Base-by-base conservation (phyloP, 1,284 basidiomycete species). In the Kalmanozyma brasiliensis region DNA sequence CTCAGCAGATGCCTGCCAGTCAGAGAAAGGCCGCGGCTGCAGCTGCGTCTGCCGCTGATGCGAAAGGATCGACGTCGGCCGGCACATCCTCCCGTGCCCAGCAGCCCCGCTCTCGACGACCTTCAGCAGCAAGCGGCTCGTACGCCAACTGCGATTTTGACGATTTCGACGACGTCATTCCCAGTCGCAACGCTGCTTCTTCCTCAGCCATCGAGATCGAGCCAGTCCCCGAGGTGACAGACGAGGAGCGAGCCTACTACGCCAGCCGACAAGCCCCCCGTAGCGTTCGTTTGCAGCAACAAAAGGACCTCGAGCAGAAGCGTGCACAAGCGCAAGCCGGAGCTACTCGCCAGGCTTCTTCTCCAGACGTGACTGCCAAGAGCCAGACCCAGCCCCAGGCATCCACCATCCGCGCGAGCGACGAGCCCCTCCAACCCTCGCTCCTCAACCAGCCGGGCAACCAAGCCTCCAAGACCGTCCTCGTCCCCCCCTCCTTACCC, bases 1-100 rank as follows among this genome's bases (percentile, higher is more conserved):
- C 66, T 10, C 73, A 69, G 46, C 77, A 79, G 57, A 79, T 77
- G 78, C 69, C 64, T 19, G 59, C 67, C 3, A 73, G 65, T 40
- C 68, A 75, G 52, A 58, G 73, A 23, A 60, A 48, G 23, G 51
- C 65, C 19, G 41, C 38, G 19, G 56, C 56, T 11, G 58, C 55
- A 16, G 48, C 53, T 10, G 48, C 52, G 8, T 33, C 49, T 26
- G 48, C 49, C 26, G 26, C 62, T 20, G 14, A 26, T 17, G 14
- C 48, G 29, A 35, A 46, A 16, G 26, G 45, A 19, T 33, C 46
- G 11, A 19, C 24, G 4, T 11, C 51, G 5, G 9, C 23, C 10
- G 22, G 32, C 11, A 24, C 57, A 30, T 20, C 42, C 11, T 40
- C 51, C 2, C 29, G 36, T 8, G 17, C 41, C 1, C 1, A 37